Base-by-base conservation (phyloP, 2,329 filamentous ascomycete genomes). In the Phialophora tarda region DNA sequence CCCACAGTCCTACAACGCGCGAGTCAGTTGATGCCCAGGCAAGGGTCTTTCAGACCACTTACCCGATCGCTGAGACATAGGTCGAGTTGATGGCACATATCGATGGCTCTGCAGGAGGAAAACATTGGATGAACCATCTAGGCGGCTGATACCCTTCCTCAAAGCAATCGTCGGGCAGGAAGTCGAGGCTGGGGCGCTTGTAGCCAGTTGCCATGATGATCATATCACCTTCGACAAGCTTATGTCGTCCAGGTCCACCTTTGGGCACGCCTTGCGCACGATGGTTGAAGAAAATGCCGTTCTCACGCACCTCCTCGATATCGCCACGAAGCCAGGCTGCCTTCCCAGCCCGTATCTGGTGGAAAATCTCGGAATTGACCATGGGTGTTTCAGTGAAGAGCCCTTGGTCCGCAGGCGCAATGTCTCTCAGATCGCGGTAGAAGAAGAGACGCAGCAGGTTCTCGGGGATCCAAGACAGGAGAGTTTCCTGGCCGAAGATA, bases 121-220 rank as follows among this genome's bases (percentile, higher is more conserved):
- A 96, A 0, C 90, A 91, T 77, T 96, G 92, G 0, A 96, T 84
- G 72, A 95, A 96, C 92, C 92, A 96, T 76, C 92, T 93, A 0
- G 92, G 92, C 0, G 92, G 90, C 0, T 82, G 81, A 72, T 95
- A 96, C 0, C 90, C 89, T 68, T 91, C 85, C 10, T 85, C 75
- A 75, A 95, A 95, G 73, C 86, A 88, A 60, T 92, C 86, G 0
- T 87, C 80, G 0, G 92, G 92, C 0, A 96, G 81, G 77, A 96
- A 95, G 11, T 81, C 82, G 0, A 96, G 83, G 3, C 85, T 86
- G 0, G 92, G 92, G 0, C 92, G 85, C 72, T 91, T 85, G 80
- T 88, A 96, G 0, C 92, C 92, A 0, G 92, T 96, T 0, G 92
- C 92, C 85, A 95, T 88, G 67, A 96, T 88, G 59, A 93, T 85